Evolutionary conservation across 2,329 filamentous ascomycete species (phyloP).

Genomic region (Claviceps africana): DNA sequence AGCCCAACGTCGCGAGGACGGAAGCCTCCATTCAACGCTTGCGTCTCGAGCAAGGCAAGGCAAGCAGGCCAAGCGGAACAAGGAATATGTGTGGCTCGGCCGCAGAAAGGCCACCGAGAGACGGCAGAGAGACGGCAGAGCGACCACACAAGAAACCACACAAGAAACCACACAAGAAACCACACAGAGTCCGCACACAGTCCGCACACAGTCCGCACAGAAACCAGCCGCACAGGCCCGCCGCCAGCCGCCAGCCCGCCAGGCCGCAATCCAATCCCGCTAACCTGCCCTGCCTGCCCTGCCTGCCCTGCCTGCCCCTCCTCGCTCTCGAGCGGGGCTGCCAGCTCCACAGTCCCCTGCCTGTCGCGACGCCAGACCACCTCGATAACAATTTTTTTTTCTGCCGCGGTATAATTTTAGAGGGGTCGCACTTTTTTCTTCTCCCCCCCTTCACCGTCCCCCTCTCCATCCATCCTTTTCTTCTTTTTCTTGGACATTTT

Average conservation of each 20-base stretch:
- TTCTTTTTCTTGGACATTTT: slow-evolving; percentile 5
- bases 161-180: too few relatives aligned
- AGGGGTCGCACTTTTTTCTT: slow-evolving; percentile 6
- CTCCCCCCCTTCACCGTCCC: slow-evolving; percentile 1
- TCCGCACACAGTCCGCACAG: too few relatives aligned
- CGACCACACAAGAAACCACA: too few relatives aligned
- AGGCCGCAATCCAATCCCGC: not conserved
- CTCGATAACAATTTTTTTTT: slow-evolving; percentile 8
- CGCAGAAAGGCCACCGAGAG: not conserved
- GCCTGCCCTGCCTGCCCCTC: slow-evolving; percentile 4
- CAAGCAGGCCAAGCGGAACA: too few relatives aligned
- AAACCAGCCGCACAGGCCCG: not conserved
- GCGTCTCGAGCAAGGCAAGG: too few relatives aligned
- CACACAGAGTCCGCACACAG: too few relatives aligned
- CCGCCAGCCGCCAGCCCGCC: too few relatives aligned
- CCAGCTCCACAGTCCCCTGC: not conserved
- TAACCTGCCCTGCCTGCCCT: slow-evolving; percentile 1
- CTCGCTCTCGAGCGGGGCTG: slow-evolving; percentile 5
- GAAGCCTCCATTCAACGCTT: too few relatives aligned
- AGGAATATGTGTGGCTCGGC: not conserved
- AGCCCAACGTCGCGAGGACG: too few relatives aligned
- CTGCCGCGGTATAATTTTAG: slow-evolving; percentile 6
- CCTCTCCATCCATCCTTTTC: not conserved
- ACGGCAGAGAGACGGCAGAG: too few relatives aligned
- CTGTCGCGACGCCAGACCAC: slow-evolving; percentile 2